Evolutionary conservation across 169 alveolate species (phyloP), one percentile per base, ranked within the genome.

Genomic region (Cryptosporidium felis): DNA sequence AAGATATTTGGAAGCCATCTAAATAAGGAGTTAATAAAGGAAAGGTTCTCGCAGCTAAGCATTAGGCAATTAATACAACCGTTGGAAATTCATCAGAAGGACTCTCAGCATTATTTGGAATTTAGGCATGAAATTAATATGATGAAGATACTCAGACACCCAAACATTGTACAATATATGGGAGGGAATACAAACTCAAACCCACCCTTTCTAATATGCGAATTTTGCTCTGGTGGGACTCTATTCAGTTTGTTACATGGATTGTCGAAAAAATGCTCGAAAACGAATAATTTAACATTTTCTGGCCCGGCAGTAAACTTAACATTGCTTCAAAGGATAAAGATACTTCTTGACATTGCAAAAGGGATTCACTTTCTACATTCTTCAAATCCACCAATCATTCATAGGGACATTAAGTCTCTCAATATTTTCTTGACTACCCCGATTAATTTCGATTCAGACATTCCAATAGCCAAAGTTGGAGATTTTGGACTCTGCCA

Each of bases 381-480:
- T 62, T 80, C 93, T 12, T 85, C 89, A 56, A 82, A 92, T 74
- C 96, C 96, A 3, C 94, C 93, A 6, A 92, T 95, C 34, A 82
- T 94, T n/a, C 98, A 95, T 80, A 90, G 98, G 59, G 98, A 95
- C 88, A 89, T 95, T 53, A 95, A 95, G 81, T 89, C 95, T 49
- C 91, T 94, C 46, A 95, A 95, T 80, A 81, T 94, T 42, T 89
- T 94, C 36, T 74, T 94, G 32, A 44, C 89, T 10, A 81, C 89
- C 26, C 89, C 90, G 12, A 80, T 94, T 32, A 60, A 74, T 26
- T 62, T 79, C 14, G 14, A 53, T 21, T 6, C 38, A 8, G 85
- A 74, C 26, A 5, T 74, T 12, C 85, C 85, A 36, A 32, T 74
- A 18, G 85, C 85, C 14, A 74, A 74, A 38, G 44, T 74, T 34